Base-by-base conservation (phyloP, 805 yeast genomes). In the Metschnikowia arizonensis region DNA sequence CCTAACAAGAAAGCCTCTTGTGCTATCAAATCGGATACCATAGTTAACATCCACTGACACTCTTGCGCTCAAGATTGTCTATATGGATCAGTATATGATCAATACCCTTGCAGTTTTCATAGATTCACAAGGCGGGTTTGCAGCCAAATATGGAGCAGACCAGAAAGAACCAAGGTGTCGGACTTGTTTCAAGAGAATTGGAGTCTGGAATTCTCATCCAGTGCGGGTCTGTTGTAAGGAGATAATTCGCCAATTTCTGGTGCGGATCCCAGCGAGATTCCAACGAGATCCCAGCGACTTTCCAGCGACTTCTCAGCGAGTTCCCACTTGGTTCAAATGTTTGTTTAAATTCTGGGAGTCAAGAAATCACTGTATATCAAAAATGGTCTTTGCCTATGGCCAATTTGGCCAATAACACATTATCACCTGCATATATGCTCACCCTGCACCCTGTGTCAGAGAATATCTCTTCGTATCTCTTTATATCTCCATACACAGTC, bases 11-110 rank as follows among this genome's bases (percentile, higher is more conserved):
- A 91, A 93, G 4, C 45, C 52, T 50, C 84, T 90, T 19, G 84
- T 91, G 88, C 0, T 68, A 26, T 79, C 76, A 52, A 90, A 85
- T 39, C 98, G 60, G 0, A 91, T 85, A 0, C 97, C 98, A 83
- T 88, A 91, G 50, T 88, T 87, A 23, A 91, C 83, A 58, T 91
- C 98, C 3, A 89, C 85, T 0, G 96, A 91, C 76, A 1, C 93
- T 78, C 55, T 88, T 88, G 23, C 95, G 71, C 10, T 78, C 73
- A 15, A 81, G 71, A 5, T 61, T 49, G 25, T 79, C 61, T n/a
- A 83, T 67, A 31, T 77, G 79, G 41, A 83, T 76, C 4, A 74
- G 74, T 0, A 85, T 77, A 37, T 69, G 65, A 62, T 91, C 97
- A 9, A 72, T 63, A 0, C 97, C 97, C 10, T 81, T 60, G 6